phyloP scores from a whole-genome alignment of 2,329 filamentous ascomycete species.

The Cryoendolithus antarcticus region DNA sequence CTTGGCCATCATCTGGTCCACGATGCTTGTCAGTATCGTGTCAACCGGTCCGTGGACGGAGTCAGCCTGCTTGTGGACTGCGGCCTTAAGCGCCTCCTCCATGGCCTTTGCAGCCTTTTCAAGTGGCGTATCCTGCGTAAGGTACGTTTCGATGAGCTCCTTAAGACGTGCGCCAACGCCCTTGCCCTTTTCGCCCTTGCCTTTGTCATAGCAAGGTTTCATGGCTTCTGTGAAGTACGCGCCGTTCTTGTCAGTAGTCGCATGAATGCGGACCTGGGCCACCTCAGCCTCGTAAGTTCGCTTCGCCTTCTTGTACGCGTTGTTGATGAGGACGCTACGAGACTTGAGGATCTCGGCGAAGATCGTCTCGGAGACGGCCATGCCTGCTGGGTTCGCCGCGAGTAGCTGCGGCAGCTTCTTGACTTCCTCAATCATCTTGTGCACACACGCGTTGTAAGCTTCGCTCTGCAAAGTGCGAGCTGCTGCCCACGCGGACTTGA shows the following conservation, averaged over 20 bases:
- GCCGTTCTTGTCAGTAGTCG: background rate
- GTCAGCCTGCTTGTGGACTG: no score
- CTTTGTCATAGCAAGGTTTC: conserved; percentile 2
- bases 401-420: background rate
- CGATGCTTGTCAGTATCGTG: no score
- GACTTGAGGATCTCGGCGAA: background rate
- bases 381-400: background rate
- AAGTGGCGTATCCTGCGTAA: background rate
- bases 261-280: conserved; percentile 5
- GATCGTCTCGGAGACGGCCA: background rate
- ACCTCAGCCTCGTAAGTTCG: background rate
- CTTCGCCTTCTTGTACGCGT: background rate
- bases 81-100: no score
- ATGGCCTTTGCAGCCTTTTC: no score
- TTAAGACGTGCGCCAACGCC: background rate
- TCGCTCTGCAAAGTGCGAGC: background rate
- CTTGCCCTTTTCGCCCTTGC: conserved; percentile 3
- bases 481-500: background rate
- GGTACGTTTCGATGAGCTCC: background rate
- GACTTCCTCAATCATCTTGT: background rate
- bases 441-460: background rate
- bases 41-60: no score
- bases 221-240: conserved; percentile 7
- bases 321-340: background rate
- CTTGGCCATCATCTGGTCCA: no score